Evolutionary conservation across 2,329 filamentous ascomycete species (phyloP), one percentile per base, ranked within the genome.

Genomic region (Metarhizium album): DNA sequence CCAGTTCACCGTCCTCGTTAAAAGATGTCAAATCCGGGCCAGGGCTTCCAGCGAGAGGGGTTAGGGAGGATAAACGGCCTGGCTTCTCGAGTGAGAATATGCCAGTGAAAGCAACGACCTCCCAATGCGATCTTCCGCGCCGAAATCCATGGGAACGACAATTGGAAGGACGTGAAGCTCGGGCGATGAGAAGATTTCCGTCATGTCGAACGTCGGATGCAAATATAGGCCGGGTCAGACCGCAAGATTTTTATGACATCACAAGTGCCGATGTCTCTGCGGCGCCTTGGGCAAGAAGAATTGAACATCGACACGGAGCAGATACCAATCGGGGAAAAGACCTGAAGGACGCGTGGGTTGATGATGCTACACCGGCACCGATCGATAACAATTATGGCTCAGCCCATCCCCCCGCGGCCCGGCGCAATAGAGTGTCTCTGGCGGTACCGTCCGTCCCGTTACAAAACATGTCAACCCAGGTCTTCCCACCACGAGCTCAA

Each of bases 1-100:
- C 74, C 11, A 37, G 59, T 60, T 20, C 69, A 71, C 2, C 35
- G 47, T 18, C 37, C n/a, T 22, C 18, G 33, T 27, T 4, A 27
- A 16, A n/a, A 29, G 18, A 45, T 11, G 24, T 38, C 35, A 24
- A 18, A 27, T 33, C 37, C 42, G 16, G 11, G 14, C 22, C 14
- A 24, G 16, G n/a, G 4, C 3, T 23, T 43, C 22, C 22, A 5
- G 7, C 22, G 13, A 5, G 18, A 16, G 13, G 3, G 4, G 6
- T 23, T 13, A 43, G 8, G 40, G 22, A 9, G 22, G 7, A 24
- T 24, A 13, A 24, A 43, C 3, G 7, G 20, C 18, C 22, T 24
- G 22, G 22, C 5, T 24, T n/a, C 22, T 11, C 22, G 20, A 23
- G 13, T 24, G 6, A 14, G 6, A 9, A 43, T 43, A 11, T 9